These are phyloP conservation scores for Spathaspora sp. DNA, from an alignment of 1,139 yeast species.

Conservation along the genomic window DNA sequence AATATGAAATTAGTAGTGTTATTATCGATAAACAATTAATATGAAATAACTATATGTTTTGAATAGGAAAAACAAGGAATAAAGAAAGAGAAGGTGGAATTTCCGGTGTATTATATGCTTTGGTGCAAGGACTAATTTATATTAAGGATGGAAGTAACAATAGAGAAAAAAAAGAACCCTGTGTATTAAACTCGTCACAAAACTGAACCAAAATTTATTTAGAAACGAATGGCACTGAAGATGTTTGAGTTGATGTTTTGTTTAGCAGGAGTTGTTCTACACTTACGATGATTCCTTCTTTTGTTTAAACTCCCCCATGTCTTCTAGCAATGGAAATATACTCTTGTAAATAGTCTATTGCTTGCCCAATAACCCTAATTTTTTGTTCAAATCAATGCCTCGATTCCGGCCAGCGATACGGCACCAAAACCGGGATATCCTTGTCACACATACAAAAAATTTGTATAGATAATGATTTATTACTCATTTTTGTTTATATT, in stretches of 20 bases:
- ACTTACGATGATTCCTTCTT: too few species aligned
- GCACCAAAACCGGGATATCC: background rate
- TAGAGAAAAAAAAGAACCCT: too few species aligned
- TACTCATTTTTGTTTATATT: background rate
- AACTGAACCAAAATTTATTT: too few species aligned
- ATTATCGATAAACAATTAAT: background rate
- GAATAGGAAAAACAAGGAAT: background rate
- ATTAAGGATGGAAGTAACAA: background rate
- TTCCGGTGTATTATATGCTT: background rate
- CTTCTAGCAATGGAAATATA: background rate
- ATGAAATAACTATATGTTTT: background rate
- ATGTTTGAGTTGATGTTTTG: too few species aligned
- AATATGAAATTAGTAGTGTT: background rate
- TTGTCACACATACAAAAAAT: background rate
- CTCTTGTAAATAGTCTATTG: background rate
- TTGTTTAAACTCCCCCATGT: too few species aligned
- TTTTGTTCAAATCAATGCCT: background rate
- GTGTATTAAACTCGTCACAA: too few species aligned
- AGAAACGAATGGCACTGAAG: too few species aligned
- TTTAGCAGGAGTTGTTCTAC: too few species aligned
- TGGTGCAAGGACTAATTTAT: background rate
- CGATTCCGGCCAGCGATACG: background rate
- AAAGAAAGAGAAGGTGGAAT: background rate
- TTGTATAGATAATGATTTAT: background rate
- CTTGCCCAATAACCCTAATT: background rate